A percentile compares a stretch with the other conserved stretches of the same genome.
These are phyloP conservation scores for Pseudogymnoascus sp. DNA, from an alignment of 2,329 filamentous ascomycete species.

Conservation along the genomic window DNA sequence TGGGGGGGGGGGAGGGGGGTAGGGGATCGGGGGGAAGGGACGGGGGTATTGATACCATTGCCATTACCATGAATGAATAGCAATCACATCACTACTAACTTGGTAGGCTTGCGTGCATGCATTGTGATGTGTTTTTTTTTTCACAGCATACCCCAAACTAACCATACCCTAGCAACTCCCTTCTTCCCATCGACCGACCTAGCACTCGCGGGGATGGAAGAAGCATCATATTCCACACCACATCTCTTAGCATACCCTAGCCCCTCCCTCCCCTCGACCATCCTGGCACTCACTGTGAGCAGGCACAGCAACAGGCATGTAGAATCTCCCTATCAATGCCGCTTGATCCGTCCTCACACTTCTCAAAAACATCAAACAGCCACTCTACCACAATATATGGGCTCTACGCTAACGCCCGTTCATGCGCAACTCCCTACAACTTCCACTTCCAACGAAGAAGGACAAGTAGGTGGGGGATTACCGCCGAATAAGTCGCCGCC, in stretches of 20 bases:
- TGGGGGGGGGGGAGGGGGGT: not conserved
- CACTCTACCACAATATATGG: no score
- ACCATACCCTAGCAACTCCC: no score
- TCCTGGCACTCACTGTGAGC: no score
- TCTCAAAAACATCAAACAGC: not conserved
- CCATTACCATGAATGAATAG: not conserved
- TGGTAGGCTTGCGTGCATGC: not conserved
- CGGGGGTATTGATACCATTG: not conserved
- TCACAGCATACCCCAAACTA: no score
- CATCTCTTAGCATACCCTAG: not conserved
- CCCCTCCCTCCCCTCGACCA: not conserved
- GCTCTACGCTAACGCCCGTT: no score
- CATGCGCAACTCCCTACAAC: no score
- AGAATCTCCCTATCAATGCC: not conserved
- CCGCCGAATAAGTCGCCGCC: no score
- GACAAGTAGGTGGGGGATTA: no score
- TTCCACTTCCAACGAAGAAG: no score
- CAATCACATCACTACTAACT: not conserved
- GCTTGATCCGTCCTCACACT: not conserved
- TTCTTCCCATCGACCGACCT: no score
- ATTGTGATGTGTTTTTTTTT: no score
- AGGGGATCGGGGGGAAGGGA: not conserved
- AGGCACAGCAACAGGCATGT: not conserved
- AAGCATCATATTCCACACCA: not conserved
- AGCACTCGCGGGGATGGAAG: not conserved